Conservation (phyloP, 1,284 basidiomycete species). For the Cyathus olla region DNA sequence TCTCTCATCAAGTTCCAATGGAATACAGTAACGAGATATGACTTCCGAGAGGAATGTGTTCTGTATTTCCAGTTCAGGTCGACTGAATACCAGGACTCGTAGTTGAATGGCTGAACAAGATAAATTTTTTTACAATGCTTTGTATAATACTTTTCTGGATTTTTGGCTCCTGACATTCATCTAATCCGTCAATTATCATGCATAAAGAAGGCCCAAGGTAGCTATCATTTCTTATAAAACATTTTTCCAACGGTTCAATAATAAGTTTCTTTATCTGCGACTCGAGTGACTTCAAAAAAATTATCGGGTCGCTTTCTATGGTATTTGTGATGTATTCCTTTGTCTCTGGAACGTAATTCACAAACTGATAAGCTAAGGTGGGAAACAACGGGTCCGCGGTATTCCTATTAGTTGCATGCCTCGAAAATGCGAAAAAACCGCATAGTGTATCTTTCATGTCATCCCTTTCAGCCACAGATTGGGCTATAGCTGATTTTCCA, state of each 20-base stretch:
- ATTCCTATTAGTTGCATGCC: not conserved
- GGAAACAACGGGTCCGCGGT: not conserved
- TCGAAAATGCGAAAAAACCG: not conserved
- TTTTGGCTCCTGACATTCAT: not conserved
- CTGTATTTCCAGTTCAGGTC: not conserved
- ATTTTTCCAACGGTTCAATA: not conserved
- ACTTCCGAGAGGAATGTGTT: not conserved
- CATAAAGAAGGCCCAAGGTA: not conserved
- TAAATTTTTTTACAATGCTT: not conserved
- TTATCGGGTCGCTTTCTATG: not conserved
- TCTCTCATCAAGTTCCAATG: not conserved
- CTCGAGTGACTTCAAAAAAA: not conserved
- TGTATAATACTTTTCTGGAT: not conserved
- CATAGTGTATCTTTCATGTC: too few species aligned
- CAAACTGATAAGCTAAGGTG: not conserved
- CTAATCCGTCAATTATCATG: not conserved
- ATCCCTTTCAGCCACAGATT: too few species aligned
- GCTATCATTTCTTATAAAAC: not conserved
- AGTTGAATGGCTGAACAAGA: not conserved
- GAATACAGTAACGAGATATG: not conserved
- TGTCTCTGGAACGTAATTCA: not conserved
- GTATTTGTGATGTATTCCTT: not conserved
- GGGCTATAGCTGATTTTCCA: too few species aligned
- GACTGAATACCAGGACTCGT: not conserved
- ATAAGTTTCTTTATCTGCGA: not conserved